Evolutionary conservation across 2,329 filamentous ascomycete genomes (phyloP), one percentile per base, ranked within the genome.

Genomic region (Biscogniauxia sp.): DNA sequence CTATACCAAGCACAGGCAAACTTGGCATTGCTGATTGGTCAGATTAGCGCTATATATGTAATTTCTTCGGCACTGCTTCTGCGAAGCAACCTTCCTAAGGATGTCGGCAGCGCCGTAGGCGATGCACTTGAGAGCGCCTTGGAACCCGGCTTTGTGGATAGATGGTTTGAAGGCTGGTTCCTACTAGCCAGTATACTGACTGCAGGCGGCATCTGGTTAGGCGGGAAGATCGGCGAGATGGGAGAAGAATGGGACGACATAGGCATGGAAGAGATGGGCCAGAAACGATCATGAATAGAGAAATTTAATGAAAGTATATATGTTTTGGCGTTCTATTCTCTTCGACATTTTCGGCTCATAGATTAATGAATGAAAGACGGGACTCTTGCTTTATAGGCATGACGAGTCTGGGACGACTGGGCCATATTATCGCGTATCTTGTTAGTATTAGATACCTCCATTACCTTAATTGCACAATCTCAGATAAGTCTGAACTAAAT

Each of bases 111-210:
- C 55, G 90, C 90, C 1, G 90, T 96, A 3, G 88, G 87, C 2
- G 90, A 93, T 65, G 91, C 91, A 1, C 77, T 96, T 28, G 88
- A 91, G 51, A 90, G 90, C 20, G 90, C 91, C 17, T 79, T 96
- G 8, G 88, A 91, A 69, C 85, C 86, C 6, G 80, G 80, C 0
- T 92, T 91, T 69, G 89, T 91, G 5, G 88, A 96, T 69, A 82
- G 85, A 28, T 96, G 92, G 92, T 96, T 96, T 68, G 92, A 96
- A 74, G 88, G 86, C 7, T 94, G 92, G 88, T 96, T 96, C 73
- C 75, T 96, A 59, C 72, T 87, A 2, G 88, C 89, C 5, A 89
- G 88, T 63, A 77, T 80, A 0, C 70, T 83, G 13, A 95, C 92
- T 1, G 87, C 82, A 1, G 70, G 84, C n/a, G 91, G 90, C 0